These are phyloP conservation scores for Aspergillus alliaceus DNA, from an alignment of 2,329 filamentous ascomycete genomes.

Conservation along the genomic window DNA sequence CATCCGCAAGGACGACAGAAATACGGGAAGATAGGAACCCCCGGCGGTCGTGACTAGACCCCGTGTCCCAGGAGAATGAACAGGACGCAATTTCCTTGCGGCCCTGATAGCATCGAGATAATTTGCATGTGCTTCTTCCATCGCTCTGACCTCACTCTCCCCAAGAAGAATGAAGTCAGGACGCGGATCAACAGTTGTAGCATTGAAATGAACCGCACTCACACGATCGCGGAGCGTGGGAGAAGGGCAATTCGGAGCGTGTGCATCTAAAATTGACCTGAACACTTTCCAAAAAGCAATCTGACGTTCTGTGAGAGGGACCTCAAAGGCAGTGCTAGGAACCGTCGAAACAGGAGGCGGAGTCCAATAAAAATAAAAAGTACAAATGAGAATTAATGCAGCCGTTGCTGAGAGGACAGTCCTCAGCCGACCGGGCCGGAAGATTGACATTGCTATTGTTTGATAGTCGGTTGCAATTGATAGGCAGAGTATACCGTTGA, in stretches of 20 bases:
- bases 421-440: conserved; percentile 30
- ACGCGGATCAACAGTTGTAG: conserved; percentile 27
- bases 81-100: conserved; percentile 30
- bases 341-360: conserved; percentile 33
- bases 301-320: conserved; percentile 35
- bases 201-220: conserved; percentile 29
- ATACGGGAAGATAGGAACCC: conserved; percentile 49
- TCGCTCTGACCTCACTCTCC: conserved; percentile 32
- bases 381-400: conserved; percentile 32
- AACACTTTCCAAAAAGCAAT: conserved; percentile 39
- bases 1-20: conserved; percentile 53
- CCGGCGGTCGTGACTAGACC: conserved; percentile 56
- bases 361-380: conserved; percentile 39
- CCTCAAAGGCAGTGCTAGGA: conserved; percentile 34
- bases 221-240: conserved; percentile 27
- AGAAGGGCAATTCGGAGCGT: conserved; percentile 31
- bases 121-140: conserved; percentile 41
- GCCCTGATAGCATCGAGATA: conserved; percentile 39
- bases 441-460: conserved; percentile 21
- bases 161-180: conserved; percentile 38
- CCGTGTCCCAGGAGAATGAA: conserved; percentile 40
- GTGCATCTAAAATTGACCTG: conserved; percentile 33
- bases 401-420: conserved; percentile 29
- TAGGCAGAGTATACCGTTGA: neutral
- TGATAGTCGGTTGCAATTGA: neutral